Percentiles rank a stretch among this genome's conserved stretches.
phyloP scores from a whole-genome alignment of 352 stramenopile species.

The Thraustotheca clavata region DNA sequence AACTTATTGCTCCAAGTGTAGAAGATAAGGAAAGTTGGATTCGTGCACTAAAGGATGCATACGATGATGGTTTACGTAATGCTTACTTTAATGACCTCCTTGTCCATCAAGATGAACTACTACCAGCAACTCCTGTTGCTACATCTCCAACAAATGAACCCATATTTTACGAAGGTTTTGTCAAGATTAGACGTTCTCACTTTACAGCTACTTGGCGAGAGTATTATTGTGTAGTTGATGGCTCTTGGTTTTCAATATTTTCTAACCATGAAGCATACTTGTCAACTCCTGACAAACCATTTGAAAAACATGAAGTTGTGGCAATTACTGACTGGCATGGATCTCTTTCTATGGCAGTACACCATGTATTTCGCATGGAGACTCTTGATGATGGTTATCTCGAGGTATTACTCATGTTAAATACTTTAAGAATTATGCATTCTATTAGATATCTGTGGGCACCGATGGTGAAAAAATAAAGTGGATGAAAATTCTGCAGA shows the following conservation, averaged over 20 bases:
- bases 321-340: conserved; percentile 39
- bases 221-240: conserved; percentile 35
- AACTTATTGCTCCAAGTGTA: conserved; percentile 34
- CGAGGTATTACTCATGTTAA: conserved; percentile 22
- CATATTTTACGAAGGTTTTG: conserved; percentile 29
- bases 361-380: conserved; percentile 39
- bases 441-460: not conserved
- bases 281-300: conserved; percentile 23
- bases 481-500: conserved; percentile 25
- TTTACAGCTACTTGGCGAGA: conserved; percentile 47
- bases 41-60: conserved; percentile 42
- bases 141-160: not conserved
- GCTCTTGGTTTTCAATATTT: conserved; percentile 31
- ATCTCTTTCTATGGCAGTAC: not conserved
- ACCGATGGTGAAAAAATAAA: not conserved
- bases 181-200: conserved; percentile 37
- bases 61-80: conserved; percentile 51
- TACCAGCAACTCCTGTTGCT: not conserved
- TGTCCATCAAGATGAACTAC: not conserved
- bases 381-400: conserved; percentile 52
- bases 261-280: conserved; percentile 25
- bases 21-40: conserved; percentile 43
- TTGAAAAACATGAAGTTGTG: conserved; percentile 37
- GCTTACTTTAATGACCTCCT: conserved; percentile 24
- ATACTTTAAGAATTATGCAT: not conserved